Conservation (phyloP, 2,329 filamentous ascomycete species). For the Tympanopsis confertula region DNA sequence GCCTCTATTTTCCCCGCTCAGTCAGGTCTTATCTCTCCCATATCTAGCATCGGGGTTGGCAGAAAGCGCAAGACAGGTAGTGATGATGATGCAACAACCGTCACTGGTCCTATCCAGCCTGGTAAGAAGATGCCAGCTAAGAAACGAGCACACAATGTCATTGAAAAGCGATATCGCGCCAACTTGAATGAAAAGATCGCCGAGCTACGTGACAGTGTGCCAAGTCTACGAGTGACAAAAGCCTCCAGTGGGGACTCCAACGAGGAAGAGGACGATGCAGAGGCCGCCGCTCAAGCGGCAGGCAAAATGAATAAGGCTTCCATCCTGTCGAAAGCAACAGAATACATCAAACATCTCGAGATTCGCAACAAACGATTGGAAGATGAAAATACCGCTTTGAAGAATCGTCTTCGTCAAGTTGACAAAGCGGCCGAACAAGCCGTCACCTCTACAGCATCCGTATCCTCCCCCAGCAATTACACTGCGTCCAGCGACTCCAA, state of each 20-base stretch:
- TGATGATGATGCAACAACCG: neutral
- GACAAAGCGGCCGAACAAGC: constrained; percentile 31
- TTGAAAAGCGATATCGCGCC: constrained; percentile 73
- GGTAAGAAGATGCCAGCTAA: constrained; percentile 26
- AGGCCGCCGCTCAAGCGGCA: constrained; percentile 39
- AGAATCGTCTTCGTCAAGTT: constrained; percentile 41
- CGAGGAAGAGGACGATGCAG: constrained; percentile 35
- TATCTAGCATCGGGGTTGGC: neutral
- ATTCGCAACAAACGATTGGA: constrained; percentile 46
- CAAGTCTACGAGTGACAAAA: constrained; percentile 42
- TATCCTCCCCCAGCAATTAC: constrained; percentile 25
- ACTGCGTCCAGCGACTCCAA: constrained; percentile 21
- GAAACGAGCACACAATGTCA: constrained; percentile 76
- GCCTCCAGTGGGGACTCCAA: constrained; percentile 13
- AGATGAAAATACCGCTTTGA: constrained; percentile 44
- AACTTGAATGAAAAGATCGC: constrained; percentile 78
- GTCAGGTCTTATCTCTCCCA: neutral
- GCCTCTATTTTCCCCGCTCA: too few relatives aligned
- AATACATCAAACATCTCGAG: constrained; percentile 54
- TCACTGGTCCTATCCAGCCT: neutral
- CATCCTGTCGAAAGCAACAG: constrained; percentile 52
- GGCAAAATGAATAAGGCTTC: constrained; percentile 58
- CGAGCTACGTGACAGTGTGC: constrained; percentile 63
- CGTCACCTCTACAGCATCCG: constrained; percentile 19
- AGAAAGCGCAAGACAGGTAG: neutral